Base-by-base conservation (phyloP, 2,329 filamentous ascomycete species). In the Hymenoscyphus fructigenus region DNA sequence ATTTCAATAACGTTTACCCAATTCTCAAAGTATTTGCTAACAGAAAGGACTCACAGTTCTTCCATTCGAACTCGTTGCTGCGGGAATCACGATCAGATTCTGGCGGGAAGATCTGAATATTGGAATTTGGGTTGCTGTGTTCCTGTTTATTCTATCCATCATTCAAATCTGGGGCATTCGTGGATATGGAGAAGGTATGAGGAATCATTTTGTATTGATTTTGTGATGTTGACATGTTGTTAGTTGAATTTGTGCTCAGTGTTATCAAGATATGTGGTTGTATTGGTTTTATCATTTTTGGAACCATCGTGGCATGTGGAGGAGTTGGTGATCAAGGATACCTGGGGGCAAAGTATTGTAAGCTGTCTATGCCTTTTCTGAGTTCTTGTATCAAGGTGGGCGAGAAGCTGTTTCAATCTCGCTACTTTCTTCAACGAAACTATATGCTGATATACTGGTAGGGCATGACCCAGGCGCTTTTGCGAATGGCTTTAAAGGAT, bases 281-380 rank as follows among this genome's bases (percentile, higher is more conserved):
- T 67, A 76, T 83, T 7, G 87, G 86, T 5, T 88, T 89, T 74
- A 88, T 89, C 75, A 82, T 89, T 70, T 76, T 88, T 36, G 85
- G 83, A 59, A 84, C 88, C 63, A 75, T 87, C 62, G 82, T 88
- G 72, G 81, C 85, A 74, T 79, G 78, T 64, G 85, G 85, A 59
- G 85, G 83, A 59, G 82, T 63, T 36, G 72, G 69, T 10, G 34
- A 41, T 26, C 86, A 50, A 84, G 83, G 84, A 50, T 86, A 88
- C 73, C 82, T 88, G 84, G 69, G 87, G 14, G 85, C 83, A 26
- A 80, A 81, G 50, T 87, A 85, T 77, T 88, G 20, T 50, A 50
- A 50, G 44, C 20, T 9, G n/a, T 23, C 20, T 50, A 50, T 15
- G 20, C 44, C 20, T 50, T 50, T 23, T 7, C 6, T 32, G 9